Conservation (phyloP, 345 rosid genomes). For the Boechera stricta region DNA sequence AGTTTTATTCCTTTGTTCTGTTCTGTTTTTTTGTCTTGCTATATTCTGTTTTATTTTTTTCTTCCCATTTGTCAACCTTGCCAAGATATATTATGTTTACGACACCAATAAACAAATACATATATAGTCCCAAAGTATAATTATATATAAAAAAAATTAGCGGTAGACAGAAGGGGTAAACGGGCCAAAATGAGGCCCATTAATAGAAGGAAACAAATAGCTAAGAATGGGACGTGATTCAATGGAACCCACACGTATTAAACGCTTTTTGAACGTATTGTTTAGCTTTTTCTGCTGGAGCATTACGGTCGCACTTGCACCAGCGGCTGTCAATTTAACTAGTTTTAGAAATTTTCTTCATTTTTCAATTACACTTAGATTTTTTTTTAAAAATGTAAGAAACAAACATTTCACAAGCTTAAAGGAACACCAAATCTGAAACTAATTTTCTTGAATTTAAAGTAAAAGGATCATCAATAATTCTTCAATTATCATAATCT, state of each 20-base stretch:
- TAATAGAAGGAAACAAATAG: constrained; percentile 31
- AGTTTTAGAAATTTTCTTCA: background rate
- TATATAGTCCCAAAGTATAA: background rate
- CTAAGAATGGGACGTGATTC: constrained; percentile 10
- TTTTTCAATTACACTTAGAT: background rate
- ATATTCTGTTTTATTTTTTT: background rate
- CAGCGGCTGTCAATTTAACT: constrained; percentile 14
- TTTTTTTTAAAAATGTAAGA: background rate
- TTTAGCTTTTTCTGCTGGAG: constrained; percentile 26
- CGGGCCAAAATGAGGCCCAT: constrained; percentile 40
- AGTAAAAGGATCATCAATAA: too few relatives aligned
- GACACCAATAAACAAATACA: background rate
- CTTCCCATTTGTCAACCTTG: constrained; percentile 1
- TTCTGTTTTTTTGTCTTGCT: constrained; percentile 37
- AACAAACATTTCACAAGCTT: too few relatives aligned
- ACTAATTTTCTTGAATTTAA: too few relatives aligned
- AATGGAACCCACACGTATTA: constrained; percentile 32
- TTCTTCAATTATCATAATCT: background rate
- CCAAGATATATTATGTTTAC: constrained; percentile 27
- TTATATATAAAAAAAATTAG: background rate
- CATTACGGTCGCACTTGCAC: constrained; percentile 4
- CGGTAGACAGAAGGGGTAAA: constrained; percentile 30
- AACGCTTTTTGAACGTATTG: constrained; percentile 19
- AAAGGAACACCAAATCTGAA: too few relatives aligned
- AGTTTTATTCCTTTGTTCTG: constrained; percentile 29